Conservation (phyloP, 805 yeast species). For the Alloascoidea africana region DNA sequence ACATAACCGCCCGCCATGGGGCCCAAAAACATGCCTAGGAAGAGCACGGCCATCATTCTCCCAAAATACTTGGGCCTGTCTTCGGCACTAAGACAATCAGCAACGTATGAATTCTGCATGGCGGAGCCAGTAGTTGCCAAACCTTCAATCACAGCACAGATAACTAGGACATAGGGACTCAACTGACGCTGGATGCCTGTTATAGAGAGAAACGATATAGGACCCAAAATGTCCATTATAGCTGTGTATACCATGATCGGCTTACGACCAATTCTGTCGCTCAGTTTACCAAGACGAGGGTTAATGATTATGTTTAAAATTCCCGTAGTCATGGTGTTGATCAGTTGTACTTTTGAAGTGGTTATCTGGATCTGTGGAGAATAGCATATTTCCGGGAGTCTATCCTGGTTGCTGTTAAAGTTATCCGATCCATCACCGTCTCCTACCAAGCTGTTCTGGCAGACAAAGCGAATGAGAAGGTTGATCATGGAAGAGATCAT, state of each 20-base stretch:
- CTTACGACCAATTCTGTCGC: constrained; percentile 48
- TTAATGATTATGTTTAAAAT: background rate
- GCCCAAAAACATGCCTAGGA: background rate
- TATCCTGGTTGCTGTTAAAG: background rate
- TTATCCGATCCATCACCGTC: too few species aligned
- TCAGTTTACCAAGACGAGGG: constrained; percentile 35
- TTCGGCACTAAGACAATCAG: constrained; percentile 50
- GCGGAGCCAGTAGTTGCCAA: constrained; percentile 45
- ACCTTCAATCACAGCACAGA: constrained; percentile 24
- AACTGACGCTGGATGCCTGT: background rate
- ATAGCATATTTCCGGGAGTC: background rate
- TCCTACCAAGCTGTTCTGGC: too few species aligned
- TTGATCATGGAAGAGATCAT: background rate
- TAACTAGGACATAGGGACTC: constrained; percentile 15
- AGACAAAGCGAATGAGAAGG: background rate
- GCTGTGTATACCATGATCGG: constrained; percentile 21
- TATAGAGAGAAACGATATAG: background rate
- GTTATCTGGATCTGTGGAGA: background rate
- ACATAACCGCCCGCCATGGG: constrained; percentile 1
- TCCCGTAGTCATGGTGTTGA: background rate
- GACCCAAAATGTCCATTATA: background rate
- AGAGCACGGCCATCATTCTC: background rate
- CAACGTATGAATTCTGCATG: constrained; percentile 44
- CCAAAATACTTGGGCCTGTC: constrained; percentile 23
- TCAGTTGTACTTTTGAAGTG: background rate